Base-by-base conservation (phyloP, 495 filamentous ascomycete genomes). In the Terfezia claveryi region DNA sequence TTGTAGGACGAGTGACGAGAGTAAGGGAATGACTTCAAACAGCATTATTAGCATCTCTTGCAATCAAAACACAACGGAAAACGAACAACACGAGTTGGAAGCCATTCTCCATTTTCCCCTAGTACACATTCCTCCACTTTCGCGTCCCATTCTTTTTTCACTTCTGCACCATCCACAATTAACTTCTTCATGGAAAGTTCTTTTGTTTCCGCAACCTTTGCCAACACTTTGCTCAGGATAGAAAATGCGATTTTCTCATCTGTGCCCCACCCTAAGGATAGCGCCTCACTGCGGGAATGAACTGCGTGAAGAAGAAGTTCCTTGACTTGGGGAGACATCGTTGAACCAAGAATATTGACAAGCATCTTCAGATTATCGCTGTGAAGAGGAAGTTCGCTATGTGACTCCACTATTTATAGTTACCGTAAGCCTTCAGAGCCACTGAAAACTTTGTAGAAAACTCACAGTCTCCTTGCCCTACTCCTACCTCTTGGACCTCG, bases 1-100 rank as follows among this genome's bases (percentile, higher is more conserved):
- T 69, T 68, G 53, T 89, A 86, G 0, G 85, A 94, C 0, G 89
- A 92, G 67, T 96, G 89, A 2, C 89, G 77, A 0, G 89, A 88
- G 62, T 89, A 96, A 4, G 87, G 85, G 57, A 95, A 94, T 10
- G 64, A 67, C 50, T 32, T 17, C 11, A 32, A 5, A 32, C n/a
- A 51, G n/a, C 14, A 51, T 23, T 23, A 32, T 12, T 51, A 32
- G 14, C 2, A 51, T 2, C 4, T 20, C 11, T 51, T 12, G 11
- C 50, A 12, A 16, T 11, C 14, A 12, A 12, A 23, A 32, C 5
- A 20, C 50, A 51, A 51, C n/a, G 10, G 55, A 50, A 20, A 49
- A 55, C 54, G 52, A 2, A 55, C 55, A 23, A 55, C 54, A 16
- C 41, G 54, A 10, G 38, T 51, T 49, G 51, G 49, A 14, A 61